Percentiles rank a stretch among this genome's conserved stretches.
Conservation (phyloP, 2,329 filamentous ascomycete genomes). For the Bipolaris oryzae region DNA sequence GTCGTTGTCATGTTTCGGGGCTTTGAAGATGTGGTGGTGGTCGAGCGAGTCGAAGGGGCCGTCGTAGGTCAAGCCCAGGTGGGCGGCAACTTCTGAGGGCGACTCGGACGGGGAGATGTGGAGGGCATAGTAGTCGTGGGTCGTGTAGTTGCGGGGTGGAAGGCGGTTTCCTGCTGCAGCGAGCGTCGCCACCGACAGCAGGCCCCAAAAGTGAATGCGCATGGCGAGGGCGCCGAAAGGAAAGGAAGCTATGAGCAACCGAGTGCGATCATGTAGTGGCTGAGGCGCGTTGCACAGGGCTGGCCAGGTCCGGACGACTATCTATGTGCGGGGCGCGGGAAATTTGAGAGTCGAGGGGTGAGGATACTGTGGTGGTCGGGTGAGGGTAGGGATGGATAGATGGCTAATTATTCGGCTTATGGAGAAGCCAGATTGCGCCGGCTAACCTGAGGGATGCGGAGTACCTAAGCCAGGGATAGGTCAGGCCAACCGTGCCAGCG, state of each 20-base stretch:
- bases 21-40: slow-evolving; percentile 84
- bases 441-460: slow-evolving; percentile 3
- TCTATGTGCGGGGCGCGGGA: background rate
- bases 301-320: slow-evolving; percentile 4
- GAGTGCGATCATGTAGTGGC: slow-evolving; percentile 24
- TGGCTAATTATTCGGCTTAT: slow-evolving; percentile 16
- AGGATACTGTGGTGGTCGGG: slow-evolving; percentile 20
- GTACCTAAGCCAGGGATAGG: no score
- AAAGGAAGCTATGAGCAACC: slow-evolving; percentile 16
- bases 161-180: slow-evolving; percentile 46
- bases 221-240: slow-evolving; percentile 25
- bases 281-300: background rate
- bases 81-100: slow-evolving; percentile 71
- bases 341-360: background rate
- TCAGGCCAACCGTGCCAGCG: no score
- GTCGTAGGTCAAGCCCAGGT: slow-evolving; percentile 79
- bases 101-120: slow-evolving; percentile 72
- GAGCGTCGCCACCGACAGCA: slow-evolving; percentile 44
- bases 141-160: slow-evolving; percentile 72
- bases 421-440: slow-evolving; percentile 19
- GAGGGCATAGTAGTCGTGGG: slow-evolving; percentile 91
- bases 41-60: slow-evolving; percentile 78
- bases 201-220: slow-evolving; percentile 54
- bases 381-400: slow-evolving; percentile 10
- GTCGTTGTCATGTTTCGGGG: slow-evolving; percentile 63